Conservation (phyloP, 345 rosid genomes). For the Capsella bursapastoris region DNA sequence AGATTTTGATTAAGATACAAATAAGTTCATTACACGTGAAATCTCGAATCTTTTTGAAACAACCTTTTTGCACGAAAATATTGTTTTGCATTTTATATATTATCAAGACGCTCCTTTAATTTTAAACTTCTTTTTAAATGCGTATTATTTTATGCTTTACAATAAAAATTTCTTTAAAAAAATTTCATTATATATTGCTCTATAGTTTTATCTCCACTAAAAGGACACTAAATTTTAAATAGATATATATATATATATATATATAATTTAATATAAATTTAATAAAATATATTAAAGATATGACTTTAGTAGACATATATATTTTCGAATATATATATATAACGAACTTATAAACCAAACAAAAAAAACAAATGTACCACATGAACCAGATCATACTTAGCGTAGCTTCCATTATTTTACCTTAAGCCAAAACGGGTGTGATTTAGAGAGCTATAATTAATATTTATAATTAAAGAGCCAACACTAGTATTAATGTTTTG, state of each 20-base stretch:
- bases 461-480: background rate
- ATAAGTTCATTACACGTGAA: conserved; percentile 33
- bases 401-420: background rate
- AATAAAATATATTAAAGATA: background rate
- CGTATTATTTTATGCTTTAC: too few relatives aligned
- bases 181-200: background rate
- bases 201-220: background rate
- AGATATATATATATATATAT: background rate
- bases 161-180: too few relatives aligned
- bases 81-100: conserved; percentile 1
- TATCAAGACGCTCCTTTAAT: background rate
- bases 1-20: background rate
- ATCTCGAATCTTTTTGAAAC: conserved; percentile 15
- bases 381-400: background rate
- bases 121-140: background rate
- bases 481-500: conserved; percentile 15
- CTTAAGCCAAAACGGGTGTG: background rate
- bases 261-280: background rate
- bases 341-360: background rate
- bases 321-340: background rate
- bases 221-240: background rate
- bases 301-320: background rate
- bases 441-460: background rate
- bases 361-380: conserved; percentile 6
- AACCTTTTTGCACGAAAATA: background rate